Evolutionary conservation across 768 basidiomycete genomes (phyloP).

Genomic region (Lentinus brumalis): DNA sequence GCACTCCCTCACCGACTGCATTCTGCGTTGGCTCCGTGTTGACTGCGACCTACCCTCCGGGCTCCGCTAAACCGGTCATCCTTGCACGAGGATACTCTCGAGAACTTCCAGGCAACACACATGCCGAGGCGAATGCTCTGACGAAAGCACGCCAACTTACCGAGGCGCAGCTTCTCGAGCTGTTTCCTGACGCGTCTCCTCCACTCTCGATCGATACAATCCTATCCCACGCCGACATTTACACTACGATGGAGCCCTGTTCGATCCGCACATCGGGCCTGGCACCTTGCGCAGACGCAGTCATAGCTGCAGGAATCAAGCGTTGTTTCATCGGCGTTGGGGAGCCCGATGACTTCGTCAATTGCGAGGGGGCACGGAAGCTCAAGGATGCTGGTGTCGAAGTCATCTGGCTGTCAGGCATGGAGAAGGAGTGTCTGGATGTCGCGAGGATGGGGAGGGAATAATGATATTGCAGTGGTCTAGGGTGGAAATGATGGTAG

Average conservation of each 20-base stretch:
- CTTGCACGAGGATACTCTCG: slow-evolving; percentile 86
- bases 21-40: slow-evolving; percentile 93
- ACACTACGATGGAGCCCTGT: slow-evolving; percentile 97
- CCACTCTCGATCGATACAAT: slow-evolving; percentile 46
- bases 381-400: slow-evolving; percentile 72
- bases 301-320: slow-evolving; percentile 68
- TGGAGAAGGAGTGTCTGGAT: slow-evolving; percentile 79
- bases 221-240: slow-evolving; percentile 67
- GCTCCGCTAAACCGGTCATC: slow-evolving; percentile 45
- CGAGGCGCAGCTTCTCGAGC: slow-evolving; percentile 31
- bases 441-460: slow-evolving; percentile 58
- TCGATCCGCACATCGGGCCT: slow-evolving; percentile 87
- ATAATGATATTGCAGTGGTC: not conserved
- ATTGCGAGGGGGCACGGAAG: slow-evolving; percentile 83
- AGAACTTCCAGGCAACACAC: slow-evolving; percentile 91
- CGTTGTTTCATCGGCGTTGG: slow-evolving; percentile 86
- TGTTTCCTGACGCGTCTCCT: slow-evolving; percentile 47
- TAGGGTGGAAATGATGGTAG: not conserved
- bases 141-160: slow-evolving; percentile 62
- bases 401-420: slow-evolving; percentile 70
- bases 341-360: slow-evolving; percentile 94
- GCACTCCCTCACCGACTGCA: slow-evolving; percentile 67
- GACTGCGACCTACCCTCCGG: slow-evolving; percentile 44
- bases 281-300: slow-evolving; percentile 80
- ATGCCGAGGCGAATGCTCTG: slow-evolving; percentile 95